These are phyloP conservation scores for Saccharomycopsis oosterbeekiorum DNA, from an alignment of 805 yeast species.

Conservation along the genomic window DNA sequence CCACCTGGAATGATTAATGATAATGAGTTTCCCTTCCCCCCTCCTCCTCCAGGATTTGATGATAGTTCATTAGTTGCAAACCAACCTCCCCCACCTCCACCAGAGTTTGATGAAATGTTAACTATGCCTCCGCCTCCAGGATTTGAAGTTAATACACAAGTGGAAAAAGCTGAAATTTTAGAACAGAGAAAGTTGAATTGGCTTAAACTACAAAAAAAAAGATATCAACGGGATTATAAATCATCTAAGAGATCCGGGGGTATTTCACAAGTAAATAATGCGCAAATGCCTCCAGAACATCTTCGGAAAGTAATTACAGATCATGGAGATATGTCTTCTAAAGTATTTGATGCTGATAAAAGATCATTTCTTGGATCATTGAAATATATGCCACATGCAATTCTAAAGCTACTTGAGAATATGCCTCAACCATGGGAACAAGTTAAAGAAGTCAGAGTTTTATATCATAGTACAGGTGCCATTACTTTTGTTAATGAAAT, in stretches of 20 bases:
- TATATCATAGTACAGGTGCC: conserved; percentile 89
- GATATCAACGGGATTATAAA: conserved; percentile 33
- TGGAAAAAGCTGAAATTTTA: conserved; percentile 25
- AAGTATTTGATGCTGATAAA: conserved; percentile 73
- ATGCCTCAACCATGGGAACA: conserved; percentile 99
- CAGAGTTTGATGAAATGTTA: conserved; percentile 20
- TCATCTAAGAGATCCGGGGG: conserved; percentile 32
- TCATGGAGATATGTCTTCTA: conserved; percentile 78
- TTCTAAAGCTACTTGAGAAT: conserved; percentile 77
- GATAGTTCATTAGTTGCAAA: conserved; percentile 5
- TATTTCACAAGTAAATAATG: conserved; percentile 46
- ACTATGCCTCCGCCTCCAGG: conserved; percentile 16
- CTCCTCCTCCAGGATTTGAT: conserved; percentile 30
- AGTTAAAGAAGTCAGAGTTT: conserved; percentile 70
- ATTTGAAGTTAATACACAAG: background rate
- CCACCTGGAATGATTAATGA: conserved; percentile 11
- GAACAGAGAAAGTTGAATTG: conserved; percentile 43
- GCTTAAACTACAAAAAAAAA: conserved; percentile 51
- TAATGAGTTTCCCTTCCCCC: conserved; percentile 16
- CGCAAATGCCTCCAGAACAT: conserved; percentile 92
- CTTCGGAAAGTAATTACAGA: conserved; percentile 71
- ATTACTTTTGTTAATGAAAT: conserved; percentile 88
- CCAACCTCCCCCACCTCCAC: conserved; percentile 23
- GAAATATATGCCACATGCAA: conserved; percentile 93
- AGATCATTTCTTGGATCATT: conserved; percentile 82